Conservation (phyloP, 83 land plant genomes). For the Thuja plicata region DNA sequence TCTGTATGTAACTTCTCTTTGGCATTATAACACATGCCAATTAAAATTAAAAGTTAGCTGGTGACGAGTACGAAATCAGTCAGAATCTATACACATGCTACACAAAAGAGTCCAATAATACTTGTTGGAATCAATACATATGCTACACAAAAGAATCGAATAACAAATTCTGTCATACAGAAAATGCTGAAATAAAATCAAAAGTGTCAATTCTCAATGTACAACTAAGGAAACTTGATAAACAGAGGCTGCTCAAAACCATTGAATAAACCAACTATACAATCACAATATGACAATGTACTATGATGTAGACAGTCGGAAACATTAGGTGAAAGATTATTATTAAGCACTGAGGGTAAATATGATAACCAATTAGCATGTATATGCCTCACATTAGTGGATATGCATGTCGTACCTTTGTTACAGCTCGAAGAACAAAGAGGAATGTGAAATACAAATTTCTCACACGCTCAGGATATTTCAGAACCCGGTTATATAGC, state of each 20-base stretch:
- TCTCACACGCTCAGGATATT: conserved; percentile 78
- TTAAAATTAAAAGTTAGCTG: neutral
- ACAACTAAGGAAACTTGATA: neutral
- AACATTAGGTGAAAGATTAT: conserved; percentile 2
- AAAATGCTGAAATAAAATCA: neutral
- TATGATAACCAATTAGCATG: neutral
- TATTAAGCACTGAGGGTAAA: neutral
- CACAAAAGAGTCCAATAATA: neutral
- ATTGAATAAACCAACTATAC: neutral
- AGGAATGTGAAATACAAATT: conserved; percentile 92
- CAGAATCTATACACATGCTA: neutral
- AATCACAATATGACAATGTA: neutral
- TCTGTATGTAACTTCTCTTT: neutral
- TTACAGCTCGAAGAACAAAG: conserved; percentile 89
- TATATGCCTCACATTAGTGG: neutral
- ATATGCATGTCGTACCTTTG: conserved; percentile 43
- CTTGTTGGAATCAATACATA: neutral
- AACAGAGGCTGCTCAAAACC: too few species aligned
- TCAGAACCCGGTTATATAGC: conserved; percentile 77
- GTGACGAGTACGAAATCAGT: neutral
- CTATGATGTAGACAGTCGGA: too few species aligned
- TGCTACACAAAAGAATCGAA: neutral
- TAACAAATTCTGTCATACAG: neutral
- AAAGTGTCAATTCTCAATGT: neutral
- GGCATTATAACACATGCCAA: neutral